These are phyloP conservation scores for Colletotrichum aenigma DNA, from an alignment of 2,329 filamentous ascomycete species.

Conservation along the genomic window DNA sequence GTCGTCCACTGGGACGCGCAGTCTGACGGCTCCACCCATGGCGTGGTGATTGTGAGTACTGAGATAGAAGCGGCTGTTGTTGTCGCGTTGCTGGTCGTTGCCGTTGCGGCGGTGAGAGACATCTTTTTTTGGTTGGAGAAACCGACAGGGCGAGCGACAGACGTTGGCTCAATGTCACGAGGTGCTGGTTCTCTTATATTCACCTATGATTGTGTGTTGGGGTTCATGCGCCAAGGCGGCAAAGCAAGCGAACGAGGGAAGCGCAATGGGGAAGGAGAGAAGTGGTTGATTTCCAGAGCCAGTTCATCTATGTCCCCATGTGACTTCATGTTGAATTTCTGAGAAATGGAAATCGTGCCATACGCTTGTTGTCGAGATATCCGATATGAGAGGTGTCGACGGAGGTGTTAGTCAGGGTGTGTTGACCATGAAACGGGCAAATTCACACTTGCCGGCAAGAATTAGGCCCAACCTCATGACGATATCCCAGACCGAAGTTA, in stretches of 20 bases:
- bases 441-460: too few species aligned
- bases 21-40: not conserved
- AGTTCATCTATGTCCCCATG: too few species aligned
- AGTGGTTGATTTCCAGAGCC: too few species aligned
- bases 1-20: not conserved
- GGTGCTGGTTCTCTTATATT: not conserved
- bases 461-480: too few species aligned
- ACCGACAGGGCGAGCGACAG: not conserved
- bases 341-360: too few species aligned
- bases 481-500: too few species aligned
- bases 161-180: not conserved
- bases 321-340: rapidly evolving
- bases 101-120: not conserved
- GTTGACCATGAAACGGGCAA: too few species aligned
- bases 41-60: constrained; percentile 3
- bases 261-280: not conserved
- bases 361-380: too few species aligned
- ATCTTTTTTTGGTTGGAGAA: not conserved
- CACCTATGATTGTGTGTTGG: not conserved
- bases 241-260: not conserved
- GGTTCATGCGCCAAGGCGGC: not conserved
- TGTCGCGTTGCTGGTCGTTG: not conserved
- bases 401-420: too few species aligned
- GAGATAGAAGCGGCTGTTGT: not conserved
- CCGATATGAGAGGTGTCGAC: too few species aligned